phyloP scores from a whole-genome alignment of 2,329 filamentous ascomycete genomes.

The Didymella segeticola region DNA sequence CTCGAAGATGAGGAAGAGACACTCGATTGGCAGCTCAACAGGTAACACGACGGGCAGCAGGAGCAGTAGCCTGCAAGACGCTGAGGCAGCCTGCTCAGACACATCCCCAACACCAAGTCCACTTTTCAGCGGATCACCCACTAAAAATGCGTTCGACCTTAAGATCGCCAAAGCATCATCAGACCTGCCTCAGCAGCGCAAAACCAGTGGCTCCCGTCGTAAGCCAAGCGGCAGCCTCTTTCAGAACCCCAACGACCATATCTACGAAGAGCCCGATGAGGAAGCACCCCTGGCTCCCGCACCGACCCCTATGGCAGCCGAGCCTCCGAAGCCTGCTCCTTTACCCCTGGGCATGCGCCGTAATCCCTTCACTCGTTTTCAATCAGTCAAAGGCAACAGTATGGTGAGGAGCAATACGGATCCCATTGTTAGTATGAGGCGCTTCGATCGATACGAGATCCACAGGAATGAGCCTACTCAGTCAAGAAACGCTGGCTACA shows the following conservation, averaged over 20 bases:
- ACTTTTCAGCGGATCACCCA: conserved; percentile 28
- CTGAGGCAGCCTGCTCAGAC: conserved; percentile 41
- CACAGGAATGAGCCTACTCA: conserved; percentile 84
- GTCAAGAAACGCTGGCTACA: conserved; percentile 82
- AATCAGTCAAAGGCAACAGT: conserved; percentile 57
- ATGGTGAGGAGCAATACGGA: conserved; percentile 55
- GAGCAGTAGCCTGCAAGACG: conserved; percentile 49
- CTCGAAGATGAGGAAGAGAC: conserved; percentile 44
- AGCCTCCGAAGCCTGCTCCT: conserved; percentile 42
- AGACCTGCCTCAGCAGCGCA: conserved; percentile 50
- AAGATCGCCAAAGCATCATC: conserved; percentile 39
- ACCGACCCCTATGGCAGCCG: conserved; percentile 37
- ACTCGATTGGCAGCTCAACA: conserved; percentile 45
- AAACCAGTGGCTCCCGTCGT: conserved; percentile 70
- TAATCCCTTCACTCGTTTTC: conserved; percentile 70
- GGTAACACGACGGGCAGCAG: conserved; percentile 41
- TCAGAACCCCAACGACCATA: conserved; percentile 74
- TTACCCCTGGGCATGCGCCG: conserved; percentile 63
- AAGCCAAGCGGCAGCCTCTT: conserved; percentile 75
- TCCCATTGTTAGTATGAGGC: conserved; percentile 52
- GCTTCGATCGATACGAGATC: conserved; percentile 70
- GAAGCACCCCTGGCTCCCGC: conserved; percentile 34
- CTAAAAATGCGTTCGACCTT: conserved; percentile 26
- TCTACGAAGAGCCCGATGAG: conserved; percentile 85
- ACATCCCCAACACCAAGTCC: conserved; percentile 29